Evolutionary conservation across 352 stramenopile genomes (phyloP).

Genomic region (Phytophthora nicotianae): DNA sequence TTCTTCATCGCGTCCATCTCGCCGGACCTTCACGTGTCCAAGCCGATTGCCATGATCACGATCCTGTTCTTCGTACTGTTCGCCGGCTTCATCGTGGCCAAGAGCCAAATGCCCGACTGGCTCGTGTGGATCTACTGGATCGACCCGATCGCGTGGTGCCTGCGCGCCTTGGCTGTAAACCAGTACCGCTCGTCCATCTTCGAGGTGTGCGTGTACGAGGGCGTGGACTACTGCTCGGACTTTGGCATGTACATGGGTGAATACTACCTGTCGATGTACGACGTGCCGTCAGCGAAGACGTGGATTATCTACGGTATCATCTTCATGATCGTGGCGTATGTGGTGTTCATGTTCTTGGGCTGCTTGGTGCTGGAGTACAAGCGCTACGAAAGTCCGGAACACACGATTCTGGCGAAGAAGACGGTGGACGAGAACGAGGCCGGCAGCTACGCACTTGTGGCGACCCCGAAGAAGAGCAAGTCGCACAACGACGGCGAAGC

Average conservation of each 20-base stretch:
- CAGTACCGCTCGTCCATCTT: conserved; percentile 34
- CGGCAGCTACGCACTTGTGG: conserved; percentile 21
- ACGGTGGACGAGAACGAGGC: conserved; percentile 18
- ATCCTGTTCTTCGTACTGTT: conserved; percentile 55
- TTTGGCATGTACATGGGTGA: conserved; percentile 42
- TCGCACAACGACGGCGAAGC: conserved; percentile 14
- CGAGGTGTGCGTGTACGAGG: conserved; percentile 44
- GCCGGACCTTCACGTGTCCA: conserved; percentile 39
- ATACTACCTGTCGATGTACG: conserved; percentile 46
- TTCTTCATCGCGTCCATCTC: conserved; percentile 46
- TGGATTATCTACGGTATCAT: conserved; percentile 46
- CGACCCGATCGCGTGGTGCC: conserved; percentile 52
- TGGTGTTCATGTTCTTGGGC: conserved; percentile 49
- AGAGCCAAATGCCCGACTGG: conserved; percentile 48
- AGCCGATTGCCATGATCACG: conserved; percentile 44
- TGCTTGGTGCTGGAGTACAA: conserved; percentile 32
- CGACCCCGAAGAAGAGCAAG: conserved; percentile 28
- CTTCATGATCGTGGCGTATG: conserved; percentile 45
- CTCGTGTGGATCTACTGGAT: conserved; percentile 64
- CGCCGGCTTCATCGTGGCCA: conserved; percentile 53
- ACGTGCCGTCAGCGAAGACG: conserved; percentile 25
- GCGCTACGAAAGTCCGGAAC: conserved; percentile 29
- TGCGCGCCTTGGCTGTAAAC: conserved; percentile 41
- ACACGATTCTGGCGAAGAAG: conserved; percentile 30
- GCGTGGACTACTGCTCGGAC: conserved; percentile 43